Percentiles rank a stretch among this genome's conserved stretches.
Conservation (phyloP, 2,329 filamentous ascomycete species). For the Chaetomium strumarium region DNA sequence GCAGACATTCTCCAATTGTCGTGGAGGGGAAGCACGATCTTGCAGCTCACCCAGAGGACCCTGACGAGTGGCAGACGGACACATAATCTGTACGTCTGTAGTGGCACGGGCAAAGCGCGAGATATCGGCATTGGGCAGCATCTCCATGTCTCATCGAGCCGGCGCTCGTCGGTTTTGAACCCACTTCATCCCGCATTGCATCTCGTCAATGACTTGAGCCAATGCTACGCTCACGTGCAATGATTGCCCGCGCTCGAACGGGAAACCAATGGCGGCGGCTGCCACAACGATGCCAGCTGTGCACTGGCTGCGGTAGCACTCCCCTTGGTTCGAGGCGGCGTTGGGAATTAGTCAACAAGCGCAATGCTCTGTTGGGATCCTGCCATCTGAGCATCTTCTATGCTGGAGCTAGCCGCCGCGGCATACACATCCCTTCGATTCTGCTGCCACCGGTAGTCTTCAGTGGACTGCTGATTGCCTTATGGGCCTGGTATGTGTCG, state of each 20-base stretch:
- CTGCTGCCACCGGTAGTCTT: slow-evolving; percentile 65
- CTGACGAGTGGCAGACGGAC: slow-evolving; percentile 24
- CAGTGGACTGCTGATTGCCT: slow-evolving; percentile 54
- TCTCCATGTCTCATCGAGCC: slow-evolving; percentile 11
- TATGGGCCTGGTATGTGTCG: slow-evolving; percentile 48
- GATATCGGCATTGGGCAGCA: slow-evolving; percentile 15
- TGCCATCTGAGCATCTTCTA: not conserved
- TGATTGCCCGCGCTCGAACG: slow-evolving; percentile 6
- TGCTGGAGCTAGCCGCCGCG: not conserved
- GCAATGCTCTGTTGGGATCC: not conserved
- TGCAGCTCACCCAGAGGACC: slow-evolving; percentile 9
- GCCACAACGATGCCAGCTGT: slow-evolving; percentile 5
- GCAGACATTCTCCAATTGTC: not conserved
- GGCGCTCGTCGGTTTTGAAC: not conserved
- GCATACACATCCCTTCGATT: slow-evolving; percentile 35
- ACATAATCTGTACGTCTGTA: slow-evolving; percentile 19
- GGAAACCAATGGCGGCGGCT: slow-evolving; percentile 6
- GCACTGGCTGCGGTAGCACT: slow-evolving; percentile 5
- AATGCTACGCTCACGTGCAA: slow-evolving; percentile 8
- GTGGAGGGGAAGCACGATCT: slow-evolving; percentile 8
- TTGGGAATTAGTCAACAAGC: slow-evolving; percentile 9
- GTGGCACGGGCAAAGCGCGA: slow-evolving; percentile 19
- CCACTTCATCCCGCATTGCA: slow-evolving; percentile 11
- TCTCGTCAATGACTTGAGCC: slow-evolving; percentile 11
- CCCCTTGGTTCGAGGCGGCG: slow-evolving; percentile 5